Percentiles rank a stretch among this genome's conserved stretches.
Conservation (phyloP, 768 basidiomycete species). For the Pulveroboletus sp. region DNA sequence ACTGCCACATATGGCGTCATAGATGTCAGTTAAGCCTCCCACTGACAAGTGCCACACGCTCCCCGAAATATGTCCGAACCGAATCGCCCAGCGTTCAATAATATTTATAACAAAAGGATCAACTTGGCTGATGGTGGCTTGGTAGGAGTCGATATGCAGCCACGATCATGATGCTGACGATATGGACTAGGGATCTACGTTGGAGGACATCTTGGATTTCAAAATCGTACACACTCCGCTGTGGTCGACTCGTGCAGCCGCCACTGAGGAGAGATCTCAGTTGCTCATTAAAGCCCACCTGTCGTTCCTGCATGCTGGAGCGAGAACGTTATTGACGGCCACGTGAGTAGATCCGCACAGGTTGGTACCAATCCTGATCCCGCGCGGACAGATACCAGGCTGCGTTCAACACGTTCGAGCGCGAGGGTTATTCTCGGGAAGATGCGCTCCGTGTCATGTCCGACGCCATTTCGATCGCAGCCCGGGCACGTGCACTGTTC, state of each 20-base stretch:
- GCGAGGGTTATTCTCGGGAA: constrained; percentile 43
- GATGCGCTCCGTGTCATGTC: constrained; percentile 49
- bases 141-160: too few relatives aligned
- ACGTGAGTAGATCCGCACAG: constrained; percentile 43
- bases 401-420: constrained; percentile 49
- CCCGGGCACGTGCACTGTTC: constrained; percentile 40
- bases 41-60: too few relatives aligned
- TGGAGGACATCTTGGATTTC: constrained; percentile 48
- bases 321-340: constrained; percentile 60
- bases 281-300: constrained; percentile 55
- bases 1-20: constrained; percentile 7
- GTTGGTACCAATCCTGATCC: neutral
- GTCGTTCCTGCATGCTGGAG: constrained; percentile 61
- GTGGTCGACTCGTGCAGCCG: constrained; percentile 67
- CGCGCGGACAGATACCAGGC: constrained; percentile 57
- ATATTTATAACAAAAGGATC: constrained; percentile 11
- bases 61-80: neutral
- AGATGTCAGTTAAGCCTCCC: too few relatives aligned
- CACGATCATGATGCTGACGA: neutral
- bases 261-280: constrained; percentile 43
- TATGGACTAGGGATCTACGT: constrained; percentile 52
- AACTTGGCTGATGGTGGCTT: constrained; percentile 28
- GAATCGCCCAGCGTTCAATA: neutral
- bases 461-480: constrained; percentile 50
- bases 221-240: constrained; percentile 52